Evolutionary conservation across 768 basidiomycete species (phyloP).

Genomic region (Xerocomellus chrysenteron): DNA sequence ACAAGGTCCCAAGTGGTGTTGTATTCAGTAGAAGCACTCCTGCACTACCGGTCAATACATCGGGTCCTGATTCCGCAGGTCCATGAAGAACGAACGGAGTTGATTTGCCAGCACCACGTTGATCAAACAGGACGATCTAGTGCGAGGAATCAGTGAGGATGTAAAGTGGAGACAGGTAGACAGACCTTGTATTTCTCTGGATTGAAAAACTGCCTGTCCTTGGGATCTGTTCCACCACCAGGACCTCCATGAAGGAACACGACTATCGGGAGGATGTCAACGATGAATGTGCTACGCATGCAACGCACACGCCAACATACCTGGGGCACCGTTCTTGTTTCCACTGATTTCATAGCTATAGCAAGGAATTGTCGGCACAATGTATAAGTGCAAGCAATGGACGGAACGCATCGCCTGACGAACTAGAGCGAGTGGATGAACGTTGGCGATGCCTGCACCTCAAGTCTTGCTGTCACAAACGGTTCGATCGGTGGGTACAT

Average conservation of each 20-base stretch:
- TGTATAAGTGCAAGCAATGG: neutral
- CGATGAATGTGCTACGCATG: neutral
- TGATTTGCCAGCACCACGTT: conserved; percentile 85
- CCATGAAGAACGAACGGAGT: conserved; percentile 57
- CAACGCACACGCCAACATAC: conserved; percentile 34
- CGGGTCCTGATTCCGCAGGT: neutral
- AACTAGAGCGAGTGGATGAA: conserved; percentile 72
- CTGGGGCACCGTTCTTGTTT: conserved; percentile 72
- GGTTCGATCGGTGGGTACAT: conserved; percentile 75
- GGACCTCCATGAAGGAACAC: conserved; percentile 87
- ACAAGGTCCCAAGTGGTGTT: conserved; percentile 97
- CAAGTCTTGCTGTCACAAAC: conserved; percentile 60
- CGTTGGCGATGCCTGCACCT: conserved; percentile 54
- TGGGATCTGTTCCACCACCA: conserved; percentile 68
- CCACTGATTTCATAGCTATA: conserved; percentile 79
- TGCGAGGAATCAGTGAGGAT: neutral
- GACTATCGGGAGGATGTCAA: conserved; percentile 40
- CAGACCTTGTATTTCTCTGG: conserved; percentile 79
- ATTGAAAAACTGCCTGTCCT: conserved; percentile 80
- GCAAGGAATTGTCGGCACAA: neutral
- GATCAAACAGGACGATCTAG: conserved; percentile 86
- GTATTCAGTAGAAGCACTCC: conserved; percentile 71
- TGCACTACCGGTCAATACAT: conserved; percentile 29
- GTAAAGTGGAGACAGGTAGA: neutral
- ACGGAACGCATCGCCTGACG: conserved; percentile 25